These are phyloP conservation scores for Tuctoria greenei DNA, from an alignment of 176 grass and related monocot genomes.

Conservation along the genomic window DNA sequence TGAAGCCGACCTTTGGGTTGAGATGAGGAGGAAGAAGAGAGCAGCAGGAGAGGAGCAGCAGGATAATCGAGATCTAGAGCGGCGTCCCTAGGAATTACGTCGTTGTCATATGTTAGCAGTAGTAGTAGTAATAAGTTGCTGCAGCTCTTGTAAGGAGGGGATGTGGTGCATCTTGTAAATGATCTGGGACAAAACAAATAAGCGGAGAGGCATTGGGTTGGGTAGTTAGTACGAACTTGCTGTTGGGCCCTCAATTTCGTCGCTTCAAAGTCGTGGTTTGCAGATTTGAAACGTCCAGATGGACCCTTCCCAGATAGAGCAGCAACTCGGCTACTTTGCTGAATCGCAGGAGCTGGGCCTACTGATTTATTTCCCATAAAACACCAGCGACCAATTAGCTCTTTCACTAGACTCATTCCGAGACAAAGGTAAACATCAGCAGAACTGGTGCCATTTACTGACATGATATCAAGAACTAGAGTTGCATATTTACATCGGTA, in stretches of 20 bases:
- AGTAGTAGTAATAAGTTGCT: constrained; percentile 31
- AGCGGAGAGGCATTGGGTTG: no score
- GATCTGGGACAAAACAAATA: constrained; percentile 23
- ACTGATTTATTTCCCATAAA: not conserved
- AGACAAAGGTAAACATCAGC: constrained; percentile 7
- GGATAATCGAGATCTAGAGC: not conserved
- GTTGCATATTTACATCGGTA: constrained; percentile 52
- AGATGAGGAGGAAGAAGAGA: not conserved
- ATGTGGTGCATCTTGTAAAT: constrained; percentile 37
- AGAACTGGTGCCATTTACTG: not conserved
- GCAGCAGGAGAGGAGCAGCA: not conserved
- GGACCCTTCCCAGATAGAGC: not conserved
- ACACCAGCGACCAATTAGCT: not conserved
- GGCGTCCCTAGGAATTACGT: not conserved
- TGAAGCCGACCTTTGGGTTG: not conserved
- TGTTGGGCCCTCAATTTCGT: no score
- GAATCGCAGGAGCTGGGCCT: not conserved
- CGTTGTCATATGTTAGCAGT: not conserved
- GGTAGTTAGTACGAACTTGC: no score
- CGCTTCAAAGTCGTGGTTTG: no score
- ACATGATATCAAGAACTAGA: constrained; percentile 31
- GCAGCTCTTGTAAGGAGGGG: constrained; percentile 1
- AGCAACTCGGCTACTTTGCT: no score
- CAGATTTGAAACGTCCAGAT: not conserved
- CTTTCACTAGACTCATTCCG: constrained; percentile 1